These are phyloP conservation scores for Boletus mariae DNA, from an alignment of 1,284 basidiomycete genomes.

Conservation along the genomic window DNA sequence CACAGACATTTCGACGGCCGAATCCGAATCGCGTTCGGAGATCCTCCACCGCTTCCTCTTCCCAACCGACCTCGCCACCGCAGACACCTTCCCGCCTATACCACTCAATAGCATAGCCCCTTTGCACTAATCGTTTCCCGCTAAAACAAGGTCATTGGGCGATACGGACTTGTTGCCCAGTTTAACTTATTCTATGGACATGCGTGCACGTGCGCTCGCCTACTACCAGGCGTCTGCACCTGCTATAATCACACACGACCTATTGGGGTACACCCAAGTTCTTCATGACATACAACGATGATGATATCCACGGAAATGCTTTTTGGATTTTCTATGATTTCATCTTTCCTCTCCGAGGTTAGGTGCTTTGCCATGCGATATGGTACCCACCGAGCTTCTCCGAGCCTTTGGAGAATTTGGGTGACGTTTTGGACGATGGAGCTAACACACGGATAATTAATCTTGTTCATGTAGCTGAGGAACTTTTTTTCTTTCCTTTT, in stretches of 20 bases:
- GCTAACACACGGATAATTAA: slow-evolving; percentile 30
- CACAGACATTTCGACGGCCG: slow-evolving; percentile 31
- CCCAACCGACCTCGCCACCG: slow-evolving; percentile 24
- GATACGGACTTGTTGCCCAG: slow-evolving; percentile 6
- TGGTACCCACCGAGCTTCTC: slow-evolving; percentile 3
- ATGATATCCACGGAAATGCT: slow-evolving; percentile 25
- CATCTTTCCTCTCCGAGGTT: slow-evolving; percentile 11
- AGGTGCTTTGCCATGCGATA: slow-evolving; percentile 6
- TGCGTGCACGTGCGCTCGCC: slow-evolving; percentile 22
- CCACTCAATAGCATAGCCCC: slow-evolving; percentile 32
- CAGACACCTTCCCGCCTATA: slow-evolving; percentile 34
- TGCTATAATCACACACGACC: slow-evolving; percentile 30
- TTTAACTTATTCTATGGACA: slow-evolving; percentile 31
- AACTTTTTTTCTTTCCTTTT: slow-evolving; percentile 8
- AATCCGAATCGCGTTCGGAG: slow-evolving; percentile 30
- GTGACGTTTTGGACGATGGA: slow-evolving; percentile 20
- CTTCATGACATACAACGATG: slow-evolving; percentile 24
- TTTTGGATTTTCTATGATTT: slow-evolving; percentile 21
- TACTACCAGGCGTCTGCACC: slow-evolving; percentile 15
- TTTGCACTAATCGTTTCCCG: slow-evolving; percentile 12
- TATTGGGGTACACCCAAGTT: slow-evolving; percentile 11
- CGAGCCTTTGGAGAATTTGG: slow-evolving; percentile 2
- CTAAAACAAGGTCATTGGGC: slow-evolving; percentile 18
- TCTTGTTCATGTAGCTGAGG: slow-evolving; percentile 26
- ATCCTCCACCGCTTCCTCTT: slow-evolving; percentile 20